These are phyloP conservation scores for Solanum rostratum DNA, from an alignment of 257 asterid species.

Conservation along the genomic window DNA sequence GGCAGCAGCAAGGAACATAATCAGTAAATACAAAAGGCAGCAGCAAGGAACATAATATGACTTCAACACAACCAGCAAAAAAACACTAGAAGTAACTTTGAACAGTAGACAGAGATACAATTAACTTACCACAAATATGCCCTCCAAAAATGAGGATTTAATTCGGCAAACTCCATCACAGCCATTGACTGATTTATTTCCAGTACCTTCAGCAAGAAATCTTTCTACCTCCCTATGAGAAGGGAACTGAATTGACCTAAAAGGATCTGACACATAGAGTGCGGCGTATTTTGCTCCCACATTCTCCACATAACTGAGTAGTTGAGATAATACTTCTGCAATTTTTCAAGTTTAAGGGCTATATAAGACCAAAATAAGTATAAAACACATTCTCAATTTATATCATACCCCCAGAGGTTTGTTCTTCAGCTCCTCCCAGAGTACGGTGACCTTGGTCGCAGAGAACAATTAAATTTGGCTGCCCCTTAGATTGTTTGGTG, in stretches of 20 bases:
- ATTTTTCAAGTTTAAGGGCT: conserved; percentile 9
- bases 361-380: background rate
- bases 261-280: conserved; percentile 78
- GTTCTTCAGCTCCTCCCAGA: conserved; percentile 27
- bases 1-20: background rate
- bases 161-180: conserved; percentile 94
- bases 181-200: conserved; percentile 34
- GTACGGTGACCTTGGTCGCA: conserved; percentile 45
- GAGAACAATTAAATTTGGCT: conserved; percentile 52
- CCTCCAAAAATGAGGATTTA: conserved; percentile 88
- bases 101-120: background rate
- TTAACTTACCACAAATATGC: conserved; percentile 70
- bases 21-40: background rate
- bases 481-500: conserved; percentile 32
- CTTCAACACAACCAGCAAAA: background rate
- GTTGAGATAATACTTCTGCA: conserved; percentile 68
- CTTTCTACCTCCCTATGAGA: conserved; percentile 50
- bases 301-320: conserved; percentile 51
- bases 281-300: conserved; percentile 59
- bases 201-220: conserved; percentile 77
- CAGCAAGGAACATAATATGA: background rate
- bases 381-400: background rate
- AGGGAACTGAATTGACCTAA: conserved; percentile 29
- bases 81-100: background rate
- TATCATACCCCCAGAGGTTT: conserved; percentile 48